A percentile compares a stretch with the other conserved stretches of the same genome.
phyloP scores from a whole-genome alignment of 2,329 filamentous ascomycete species.

The Talaromyces sp. region DNA sequence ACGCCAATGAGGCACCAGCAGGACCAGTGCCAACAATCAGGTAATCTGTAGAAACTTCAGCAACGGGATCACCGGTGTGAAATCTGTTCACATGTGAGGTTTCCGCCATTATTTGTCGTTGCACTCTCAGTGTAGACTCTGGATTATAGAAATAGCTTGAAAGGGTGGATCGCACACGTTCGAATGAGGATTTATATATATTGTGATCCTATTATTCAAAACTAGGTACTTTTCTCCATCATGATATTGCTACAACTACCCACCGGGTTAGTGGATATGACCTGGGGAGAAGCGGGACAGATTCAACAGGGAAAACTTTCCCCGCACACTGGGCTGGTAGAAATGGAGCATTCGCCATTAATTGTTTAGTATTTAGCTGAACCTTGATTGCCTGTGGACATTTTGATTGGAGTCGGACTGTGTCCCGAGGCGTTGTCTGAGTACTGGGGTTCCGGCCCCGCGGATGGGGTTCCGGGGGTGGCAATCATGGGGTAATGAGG shows the following conservation, averaged over 20 bases:
- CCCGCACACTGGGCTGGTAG: neutral
- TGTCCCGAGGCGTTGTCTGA: neutral
- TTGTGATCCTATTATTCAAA: neutral
- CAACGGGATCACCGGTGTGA: neutral
- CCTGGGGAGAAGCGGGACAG: neutral
- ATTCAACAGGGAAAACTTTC: neutral
- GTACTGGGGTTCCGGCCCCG: neutral
- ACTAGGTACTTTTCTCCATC: neutral
- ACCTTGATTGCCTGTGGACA: no score
- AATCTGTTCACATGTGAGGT: neutral
- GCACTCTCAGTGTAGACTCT: neutral
- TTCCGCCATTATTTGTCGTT: neutral
- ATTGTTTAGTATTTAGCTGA: no score
- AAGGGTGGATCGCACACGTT: neutral
- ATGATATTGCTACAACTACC: neutral
- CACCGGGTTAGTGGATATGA: neutral
- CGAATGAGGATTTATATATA: neutral
- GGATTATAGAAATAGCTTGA: neutral
- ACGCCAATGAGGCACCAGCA: conserved; percentile 52
- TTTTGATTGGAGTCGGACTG: neutral
- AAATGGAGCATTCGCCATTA: neutral
- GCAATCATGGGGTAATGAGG: neutral
- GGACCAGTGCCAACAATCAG: conserved; percentile 52
- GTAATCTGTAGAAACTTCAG: neutral
- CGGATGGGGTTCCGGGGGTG: neutral